These are phyloP conservation scores for Xylariaceae sp. DNA, from an alignment of 2,329 filamentous ascomycete genomes.

Conservation along the genomic window DNA sequence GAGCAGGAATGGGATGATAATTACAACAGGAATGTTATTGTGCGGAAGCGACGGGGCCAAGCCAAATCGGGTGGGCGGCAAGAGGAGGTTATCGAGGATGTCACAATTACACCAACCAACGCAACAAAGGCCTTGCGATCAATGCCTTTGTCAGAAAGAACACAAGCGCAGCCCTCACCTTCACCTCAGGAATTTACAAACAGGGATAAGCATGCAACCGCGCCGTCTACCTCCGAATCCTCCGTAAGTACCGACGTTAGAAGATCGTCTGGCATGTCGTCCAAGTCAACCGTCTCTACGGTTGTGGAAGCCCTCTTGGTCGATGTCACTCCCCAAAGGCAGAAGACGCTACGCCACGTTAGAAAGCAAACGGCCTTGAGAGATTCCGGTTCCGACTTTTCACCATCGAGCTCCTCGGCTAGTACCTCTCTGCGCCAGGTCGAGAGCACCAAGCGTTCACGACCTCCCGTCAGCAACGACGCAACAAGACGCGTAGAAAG, in stretches of 20 bases:
- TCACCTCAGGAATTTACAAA: slow-evolving; percentile 33
- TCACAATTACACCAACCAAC: slow-evolving; percentile 52
- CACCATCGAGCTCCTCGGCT: slow-evolving; percentile 49
- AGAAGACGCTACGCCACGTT: slow-evolving; percentile 62
- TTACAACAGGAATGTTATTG: slow-evolving; percentile 55
- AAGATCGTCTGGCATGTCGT: slow-evolving; percentile 58
- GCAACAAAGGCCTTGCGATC: slow-evolving; percentile 54
- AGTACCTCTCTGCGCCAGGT: slow-evolving; percentile 44
- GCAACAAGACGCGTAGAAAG: slow-evolving; percentile 47
- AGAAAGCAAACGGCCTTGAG: slow-evolving; percentile 51
- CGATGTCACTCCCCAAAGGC: slow-evolving; percentile 51
- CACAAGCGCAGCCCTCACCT: slow-evolving; percentile 43
- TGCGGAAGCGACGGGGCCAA: slow-evolving; percentile 49
- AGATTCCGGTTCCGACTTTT: slow-evolving; percentile 48
- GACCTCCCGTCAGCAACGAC: slow-evolving; percentile 33
- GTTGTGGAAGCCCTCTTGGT: slow-evolving; percentile 62
- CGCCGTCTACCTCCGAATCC: slow-evolving; percentile 43
- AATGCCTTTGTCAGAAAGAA: slow-evolving; percentile 49
- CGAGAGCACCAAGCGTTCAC: slow-evolving; percentile 35
- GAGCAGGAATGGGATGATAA: slow-evolving; percentile 60
- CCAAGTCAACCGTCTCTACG: slow-evolving; percentile 57
- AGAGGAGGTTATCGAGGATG: slow-evolving; percentile 51
- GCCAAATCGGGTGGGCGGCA: slow-evolving; percentile 34
- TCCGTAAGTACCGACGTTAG: slow-evolving; percentile 48
- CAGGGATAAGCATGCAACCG: slow-evolving; percentile 35